phyloP scores from a whole-genome alignment of 2,329 filamentous ascomycete species.

The Pseudogymnoascus sp. region DNA sequence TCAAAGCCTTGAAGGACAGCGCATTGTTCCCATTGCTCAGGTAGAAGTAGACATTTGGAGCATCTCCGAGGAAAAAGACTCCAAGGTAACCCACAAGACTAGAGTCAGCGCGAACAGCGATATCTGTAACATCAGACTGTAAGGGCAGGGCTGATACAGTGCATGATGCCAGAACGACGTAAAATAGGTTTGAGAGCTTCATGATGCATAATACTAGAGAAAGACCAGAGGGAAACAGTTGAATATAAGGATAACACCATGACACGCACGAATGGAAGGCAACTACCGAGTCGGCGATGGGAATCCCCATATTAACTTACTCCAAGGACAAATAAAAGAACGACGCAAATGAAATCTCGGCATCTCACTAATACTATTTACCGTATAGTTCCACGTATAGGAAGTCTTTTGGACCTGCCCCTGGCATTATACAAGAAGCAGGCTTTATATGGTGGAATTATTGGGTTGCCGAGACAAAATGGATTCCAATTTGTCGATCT shows the following conservation, averaged over 20 bases:
- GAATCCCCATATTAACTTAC: not conserved
- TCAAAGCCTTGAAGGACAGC: slow-evolving; percentile 41
- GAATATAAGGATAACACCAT: not conserved
- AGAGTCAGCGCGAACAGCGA: slow-evolving; percentile 22
- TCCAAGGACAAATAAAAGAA: not conserved
- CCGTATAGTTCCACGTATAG: not conserved
- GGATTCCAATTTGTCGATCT: not conserved
- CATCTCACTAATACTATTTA: not conserved
- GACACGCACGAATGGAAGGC: not conserved
- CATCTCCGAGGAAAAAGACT: slow-evolving; percentile 47
- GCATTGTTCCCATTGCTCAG: slow-evolving; percentile 46
- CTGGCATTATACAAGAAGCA: not conserved
- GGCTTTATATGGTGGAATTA: slow-evolving; percentile 4
- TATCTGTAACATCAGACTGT: not conserved
- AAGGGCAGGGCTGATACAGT: not conserved
- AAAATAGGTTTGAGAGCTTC: not conserved
- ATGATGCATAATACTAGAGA: not conserved
- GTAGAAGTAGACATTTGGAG: slow-evolving; percentile 48
- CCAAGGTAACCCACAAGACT: slow-evolving; percentile 45
- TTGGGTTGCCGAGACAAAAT: not conserved
- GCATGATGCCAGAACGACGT: not conserved
- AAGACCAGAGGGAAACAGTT: not conserved
- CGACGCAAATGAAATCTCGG: not conserved
- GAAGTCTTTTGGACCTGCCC: not conserved
- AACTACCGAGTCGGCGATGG: not conserved